Evolutionary conservation across 441 rosid species (phyloP), one percentile per base, ranked within the genome.

Genomic region (Euphorbia schlechtendalii): DNA sequence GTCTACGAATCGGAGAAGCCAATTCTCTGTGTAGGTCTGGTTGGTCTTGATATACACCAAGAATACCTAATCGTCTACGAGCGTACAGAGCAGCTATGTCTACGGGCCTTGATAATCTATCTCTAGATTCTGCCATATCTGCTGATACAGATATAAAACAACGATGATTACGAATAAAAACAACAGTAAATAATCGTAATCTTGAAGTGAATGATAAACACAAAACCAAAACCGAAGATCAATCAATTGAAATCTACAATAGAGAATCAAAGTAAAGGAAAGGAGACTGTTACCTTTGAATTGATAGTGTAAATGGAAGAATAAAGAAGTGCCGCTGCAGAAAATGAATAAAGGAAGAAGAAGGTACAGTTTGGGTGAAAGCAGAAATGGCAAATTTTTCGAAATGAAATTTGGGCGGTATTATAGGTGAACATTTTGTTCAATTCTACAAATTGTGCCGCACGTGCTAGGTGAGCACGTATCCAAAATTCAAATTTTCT

Each of bases 91-190:
- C 73, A 0, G 83, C 81, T 21, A 85, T n/a, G 57, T 90, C 96
- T 1, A 85, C 76, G 0, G 86, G 71, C 68, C 85, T 79, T 22
- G 58, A 49, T 20, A 85, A 43, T 64, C 97, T 78, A 59, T 90
- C 90, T 70, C 96, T 84, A 8, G 92, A 67, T 69, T 86, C 89
- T 18, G 84, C 71, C 97, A 90, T 90, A 4, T 36, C 40, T 3
- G 40, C 40, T 36, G 40, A 36, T 4, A 36, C 5, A 36, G 5
- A 9, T 3, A 3, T 36, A 36, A 9, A 36, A 36, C 4, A 45
- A 45, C 49, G 14, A 15, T 15, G 15, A 28, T 22, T 53, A 11
- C 24, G 40, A 3, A 9, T 28, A 65, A 12, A 2, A 0, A 54
- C 1, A 60, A 30, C 59, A 52, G 32, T 20, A 30, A 52, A 48